Percentiles rank a stretch among this genome's conserved stretches.
Evolutionary conservation across 257 asterid genomes (phyloP).

Genomic region (Lycium barbarum): DNA sequence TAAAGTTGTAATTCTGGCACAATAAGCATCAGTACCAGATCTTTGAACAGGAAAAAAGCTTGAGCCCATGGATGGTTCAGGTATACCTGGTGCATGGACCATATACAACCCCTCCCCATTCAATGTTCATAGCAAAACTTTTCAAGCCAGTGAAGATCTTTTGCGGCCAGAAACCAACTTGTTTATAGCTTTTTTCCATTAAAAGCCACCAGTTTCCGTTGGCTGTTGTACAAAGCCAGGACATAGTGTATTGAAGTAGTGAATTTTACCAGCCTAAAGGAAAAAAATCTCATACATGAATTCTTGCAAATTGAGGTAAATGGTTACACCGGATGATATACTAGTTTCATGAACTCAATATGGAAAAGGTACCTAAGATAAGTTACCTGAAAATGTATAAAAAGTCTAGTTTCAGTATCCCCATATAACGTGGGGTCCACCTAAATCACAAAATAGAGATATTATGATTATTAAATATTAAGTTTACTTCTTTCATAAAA

Average conservation of each 20-base stretch:
- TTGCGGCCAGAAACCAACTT: neutral
- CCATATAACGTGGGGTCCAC: constrained; percentile 6
- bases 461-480: no score
- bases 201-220: constrained; percentile 4
- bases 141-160: neutral
- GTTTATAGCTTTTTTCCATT: no score
- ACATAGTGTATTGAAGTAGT: neutral
- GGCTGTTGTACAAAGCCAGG: neutral
- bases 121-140: neutral
- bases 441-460: neutral
- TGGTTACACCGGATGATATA: no score
- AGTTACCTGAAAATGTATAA: neutral
- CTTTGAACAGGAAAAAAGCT: neutral
- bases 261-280: neutral
- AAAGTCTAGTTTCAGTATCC: neutral
- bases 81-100: neutral
- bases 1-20: neutral
- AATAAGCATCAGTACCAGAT: neutral
- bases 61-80: neutral
- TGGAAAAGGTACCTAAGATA: neutral
- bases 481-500: no score
- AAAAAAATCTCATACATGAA: no score
- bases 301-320: no score
- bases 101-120: neutral
- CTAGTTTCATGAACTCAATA: neutral